Conservation (phyloP, 495 filamentous ascomycete species). For the Entonaema liquescens region DNA sequence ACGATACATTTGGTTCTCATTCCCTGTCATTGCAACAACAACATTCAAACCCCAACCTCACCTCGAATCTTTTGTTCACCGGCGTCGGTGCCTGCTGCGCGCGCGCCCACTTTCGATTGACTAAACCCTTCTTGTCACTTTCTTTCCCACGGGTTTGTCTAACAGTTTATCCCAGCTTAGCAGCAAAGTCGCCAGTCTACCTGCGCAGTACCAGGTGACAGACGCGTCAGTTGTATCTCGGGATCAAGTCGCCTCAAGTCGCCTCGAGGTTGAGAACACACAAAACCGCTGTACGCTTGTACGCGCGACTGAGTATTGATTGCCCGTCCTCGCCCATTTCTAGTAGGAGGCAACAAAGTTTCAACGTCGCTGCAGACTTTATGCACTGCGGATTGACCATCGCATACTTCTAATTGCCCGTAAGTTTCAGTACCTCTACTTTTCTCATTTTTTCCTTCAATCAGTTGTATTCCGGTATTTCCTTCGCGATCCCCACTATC, state of each 20-base stretch:
- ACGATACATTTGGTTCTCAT: slow-evolving; percentile 29
- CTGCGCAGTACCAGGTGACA: slow-evolving; percentile 14
- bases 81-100: slow-evolving; percentile 30
- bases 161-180: slow-evolving; percentile 23
- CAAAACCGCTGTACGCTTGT: slow-evolving; percentile 32
- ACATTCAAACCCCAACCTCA: slow-evolving; percentile 28
- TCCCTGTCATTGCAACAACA: slow-evolving; percentile 37
- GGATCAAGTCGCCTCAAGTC: slow-evolving; percentile 3
- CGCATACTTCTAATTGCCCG: slow-evolving; percentile 22
- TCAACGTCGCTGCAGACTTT: slow-evolving; percentile 27
- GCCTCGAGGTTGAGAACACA: slow-evolving; percentile 19
- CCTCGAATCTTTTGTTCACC: slow-evolving; percentile 24
- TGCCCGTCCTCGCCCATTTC: slow-evolving; percentile 15
- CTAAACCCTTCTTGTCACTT: slow-evolving; percentile 39
- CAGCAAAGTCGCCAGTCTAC: slow-evolving; percentile 12
- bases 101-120: slow-evolving; percentile 23
- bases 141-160: slow-evolving; percentile 16
- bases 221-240: slow-evolving; percentile 33
- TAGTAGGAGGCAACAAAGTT: slow-evolving; percentile 35
- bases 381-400: slow-evolving; percentile 20
- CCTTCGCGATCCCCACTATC: slow-evolving; percentile 21
- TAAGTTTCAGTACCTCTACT: slow-evolving; percentile 41
- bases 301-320: slow-evolving; percentile 8
- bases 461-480: slow-evolving; percentile 27
- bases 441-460: slow-evolving; percentile 9